A percentile compares a stretch with the other conserved stretches of the same genome.
These are phyloP conservation scores for Hypoxylon rickii DNA, from an alignment of 495 filamentous ascomycete genomes.

Conservation along the genomic window DNA sequence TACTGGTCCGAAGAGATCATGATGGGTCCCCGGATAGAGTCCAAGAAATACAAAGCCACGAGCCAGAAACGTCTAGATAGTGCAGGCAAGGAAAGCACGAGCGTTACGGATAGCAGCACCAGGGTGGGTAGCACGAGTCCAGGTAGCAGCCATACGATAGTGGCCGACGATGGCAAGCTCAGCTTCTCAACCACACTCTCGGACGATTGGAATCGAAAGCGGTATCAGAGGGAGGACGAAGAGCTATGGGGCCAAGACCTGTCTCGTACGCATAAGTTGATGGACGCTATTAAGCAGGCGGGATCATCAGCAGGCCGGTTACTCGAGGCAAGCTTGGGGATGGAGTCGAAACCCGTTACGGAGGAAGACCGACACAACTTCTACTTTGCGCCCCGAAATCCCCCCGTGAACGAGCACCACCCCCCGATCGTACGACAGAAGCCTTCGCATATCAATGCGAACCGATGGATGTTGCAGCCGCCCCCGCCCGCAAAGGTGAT, in stretches of 20 bases:
- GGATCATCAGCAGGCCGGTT: slow-evolving; percentile 53
- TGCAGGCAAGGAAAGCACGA: slow-evolving; percentile 44
- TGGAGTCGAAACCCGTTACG: slow-evolving; percentile 44
- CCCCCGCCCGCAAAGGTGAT: slow-evolving; percentile 83
- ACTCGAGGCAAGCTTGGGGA: slow-evolving; percentile 49
- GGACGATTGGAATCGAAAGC: slow-evolving; percentile 71
- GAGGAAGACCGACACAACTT: slow-evolving; percentile 51
- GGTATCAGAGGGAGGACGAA: slow-evolving; percentile 85
- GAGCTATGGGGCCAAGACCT: slow-evolving; percentile 69
- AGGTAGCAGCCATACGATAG: slow-evolving; percentile 24
- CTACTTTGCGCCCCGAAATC: slow-evolving; percentile 71
- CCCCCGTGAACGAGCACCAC: slow-evolving; percentile 83
- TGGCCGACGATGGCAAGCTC: slow-evolving; percentile 22
- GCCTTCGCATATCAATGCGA: slow-evolving; percentile 67
- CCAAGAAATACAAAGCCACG: slow-evolving; percentile 61
- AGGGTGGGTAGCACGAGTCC: slow-evolving; percentile 32
- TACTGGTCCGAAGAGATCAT: slow-evolving; percentile 85
- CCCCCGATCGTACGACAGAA: slow-evolving; percentile 81
- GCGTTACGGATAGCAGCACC: slow-evolving; percentile 38
- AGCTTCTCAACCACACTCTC: slow-evolving; percentile 41
- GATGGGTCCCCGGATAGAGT: slow-evolving; percentile 70
- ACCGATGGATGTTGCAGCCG: slow-evolving; percentile 90
- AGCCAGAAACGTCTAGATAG: slow-evolving; percentile 59
- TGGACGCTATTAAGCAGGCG: slow-evolving; percentile 57
- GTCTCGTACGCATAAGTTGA: slow-evolving; percentile 47